Conservation (phyloP, 345 rosid genomes). For the Citrus hindsii region DNA sequence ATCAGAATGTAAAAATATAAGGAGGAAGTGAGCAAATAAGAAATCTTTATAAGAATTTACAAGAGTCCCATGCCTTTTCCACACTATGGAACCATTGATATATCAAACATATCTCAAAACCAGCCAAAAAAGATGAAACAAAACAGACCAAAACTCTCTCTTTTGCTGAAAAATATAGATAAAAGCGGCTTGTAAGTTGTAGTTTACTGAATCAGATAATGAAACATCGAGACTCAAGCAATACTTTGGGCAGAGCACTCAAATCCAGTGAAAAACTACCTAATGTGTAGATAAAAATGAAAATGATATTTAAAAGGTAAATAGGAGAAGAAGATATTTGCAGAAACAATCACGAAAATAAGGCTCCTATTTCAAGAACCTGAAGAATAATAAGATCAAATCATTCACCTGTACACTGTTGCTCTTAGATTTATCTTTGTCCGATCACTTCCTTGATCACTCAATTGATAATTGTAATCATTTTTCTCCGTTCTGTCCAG, state of each 20-base stretch:
- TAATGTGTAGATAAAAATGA: no score
- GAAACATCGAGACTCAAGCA: neutral
- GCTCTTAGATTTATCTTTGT: constrained; percentile 64
- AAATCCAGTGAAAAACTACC: neutral
- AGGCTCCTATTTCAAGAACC: neutral
- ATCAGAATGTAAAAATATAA: no score
- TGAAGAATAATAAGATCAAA: neutral
- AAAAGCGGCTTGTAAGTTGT: neutral
- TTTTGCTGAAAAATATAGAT: neutral
- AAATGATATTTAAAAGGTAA: neutral
- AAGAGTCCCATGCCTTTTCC: neutral
- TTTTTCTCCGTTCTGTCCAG: constrained; percentile 23
- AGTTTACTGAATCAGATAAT: no score
- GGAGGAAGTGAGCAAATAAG: neutral
- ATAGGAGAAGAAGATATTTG: neutral
- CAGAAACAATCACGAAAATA: neutral
- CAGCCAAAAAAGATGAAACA: neutral
- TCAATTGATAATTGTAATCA: constrained; percentile 8
- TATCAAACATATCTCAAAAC: neutral
- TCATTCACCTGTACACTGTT: constrained; percentile 50
- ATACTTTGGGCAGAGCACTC: neutral
- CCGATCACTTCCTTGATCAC: constrained; percentile 32
- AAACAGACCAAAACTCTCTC: neutral
- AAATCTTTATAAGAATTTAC: neutral
- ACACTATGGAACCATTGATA: neutral